A percentile compares a stretch with the other conserved stretches of the same genome.
phyloP scores from a whole-genome alignment of 805 yeast genomes.

The Naumovozyma dairenensis region DNA sequence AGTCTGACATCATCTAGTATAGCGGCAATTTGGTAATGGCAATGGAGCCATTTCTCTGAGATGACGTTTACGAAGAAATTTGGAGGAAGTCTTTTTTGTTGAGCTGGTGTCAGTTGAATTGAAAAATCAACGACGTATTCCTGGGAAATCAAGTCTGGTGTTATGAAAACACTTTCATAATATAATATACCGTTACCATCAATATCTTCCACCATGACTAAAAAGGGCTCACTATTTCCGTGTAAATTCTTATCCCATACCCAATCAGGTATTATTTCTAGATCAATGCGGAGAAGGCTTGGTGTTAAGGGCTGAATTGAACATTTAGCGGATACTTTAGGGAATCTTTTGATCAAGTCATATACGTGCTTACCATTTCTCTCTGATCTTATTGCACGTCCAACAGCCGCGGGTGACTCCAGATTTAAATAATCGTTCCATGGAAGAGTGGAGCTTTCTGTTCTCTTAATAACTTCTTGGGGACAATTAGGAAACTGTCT shows the following conservation, averaged over 20 bases:
- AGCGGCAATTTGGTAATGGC: conserved; percentile 54
- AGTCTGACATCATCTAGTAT: conserved; percentile 23
- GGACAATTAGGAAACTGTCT: conserved; percentile 76
- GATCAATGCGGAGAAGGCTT: conserved; percentile 50
- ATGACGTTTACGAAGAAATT: conserved; percentile 60
- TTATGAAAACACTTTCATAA: conserved; percentile 44
- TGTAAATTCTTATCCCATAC: conserved; percentile 63
- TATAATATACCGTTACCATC: conserved; percentile 70
- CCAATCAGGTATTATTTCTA: conserved; percentile 66
- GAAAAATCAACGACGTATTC: conserved; percentile 56
- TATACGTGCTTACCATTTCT: conserved; percentile 51
- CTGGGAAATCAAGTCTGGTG: conserved; percentile 38
- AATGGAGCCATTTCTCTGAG: conserved; percentile 81
- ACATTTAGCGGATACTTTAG: conserved; percentile 50
- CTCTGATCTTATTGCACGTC: conserved; percentile 69
- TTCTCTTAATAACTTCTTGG: conserved; percentile 52
- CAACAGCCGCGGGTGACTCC: conserved; percentile 60
- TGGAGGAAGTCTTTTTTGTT: conserved; percentile 42
- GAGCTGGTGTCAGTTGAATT: conserved; percentile 30
- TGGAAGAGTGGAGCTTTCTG: conserved; percentile 75
- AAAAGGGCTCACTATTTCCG: conserved; percentile 54
- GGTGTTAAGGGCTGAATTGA: conserved; percentile 71
- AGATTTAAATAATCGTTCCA: conserved; percentile 67
- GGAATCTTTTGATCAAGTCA: conserved; percentile 61
- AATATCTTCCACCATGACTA: conserved; percentile 69